phyloP scores from a whole-genome alignment of 805 yeast species.

The Saccharomycopsis sp. region DNA sequence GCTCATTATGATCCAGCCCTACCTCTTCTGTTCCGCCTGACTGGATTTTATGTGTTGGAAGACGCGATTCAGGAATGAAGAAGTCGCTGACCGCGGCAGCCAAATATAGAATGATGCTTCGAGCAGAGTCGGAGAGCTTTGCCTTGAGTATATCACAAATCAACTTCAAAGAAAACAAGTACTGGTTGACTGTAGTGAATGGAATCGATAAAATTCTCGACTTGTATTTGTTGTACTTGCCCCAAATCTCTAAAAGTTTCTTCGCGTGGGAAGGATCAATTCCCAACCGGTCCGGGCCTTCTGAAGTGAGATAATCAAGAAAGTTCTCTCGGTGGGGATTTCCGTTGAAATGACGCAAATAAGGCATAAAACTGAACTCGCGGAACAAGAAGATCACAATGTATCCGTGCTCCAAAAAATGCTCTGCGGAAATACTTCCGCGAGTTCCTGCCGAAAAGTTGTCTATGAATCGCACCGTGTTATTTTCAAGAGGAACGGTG shows the following conservation, averaged over 20 bases:
- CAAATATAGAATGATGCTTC: constrained; percentile 57
- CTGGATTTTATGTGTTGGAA: constrained; percentile 94
- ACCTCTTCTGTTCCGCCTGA: neutral
- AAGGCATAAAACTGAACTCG: constrained; percentile 86
- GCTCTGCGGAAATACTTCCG: constrained; percentile 94
- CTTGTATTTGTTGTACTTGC: constrained; percentile 23
- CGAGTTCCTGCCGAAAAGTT: constrained; percentile 97
- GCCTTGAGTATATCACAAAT: constrained; percentile 48
- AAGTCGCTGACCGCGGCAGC: constrained; percentile 99
- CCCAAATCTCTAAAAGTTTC: constrained; percentile 51
- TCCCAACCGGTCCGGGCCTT: constrained; percentile 37
- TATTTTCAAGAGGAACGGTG: constrained; percentile 94
- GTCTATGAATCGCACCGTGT: constrained; percentile 94
- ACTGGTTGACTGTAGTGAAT: constrained; percentile 93
- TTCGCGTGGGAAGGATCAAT: constrained; percentile 54
- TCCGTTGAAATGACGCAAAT: constrained; percentile 71
- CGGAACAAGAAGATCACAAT: constrained; percentile 91
- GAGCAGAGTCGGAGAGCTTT: constrained; percentile 37
- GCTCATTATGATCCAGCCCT: neutral
- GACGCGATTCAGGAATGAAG: constrained; percentile 76
- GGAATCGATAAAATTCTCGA: constrained; percentile 54
- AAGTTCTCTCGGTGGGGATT: constrained; percentile 45
- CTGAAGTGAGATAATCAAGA: constrained; percentile 52
- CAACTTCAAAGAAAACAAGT: constrained; percentile 71
- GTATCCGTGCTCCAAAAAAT: constrained; percentile 76